Conservation (phyloP, 2,329 filamentous ascomycete genomes). For the Colletotrichum somersetense region DNA sequence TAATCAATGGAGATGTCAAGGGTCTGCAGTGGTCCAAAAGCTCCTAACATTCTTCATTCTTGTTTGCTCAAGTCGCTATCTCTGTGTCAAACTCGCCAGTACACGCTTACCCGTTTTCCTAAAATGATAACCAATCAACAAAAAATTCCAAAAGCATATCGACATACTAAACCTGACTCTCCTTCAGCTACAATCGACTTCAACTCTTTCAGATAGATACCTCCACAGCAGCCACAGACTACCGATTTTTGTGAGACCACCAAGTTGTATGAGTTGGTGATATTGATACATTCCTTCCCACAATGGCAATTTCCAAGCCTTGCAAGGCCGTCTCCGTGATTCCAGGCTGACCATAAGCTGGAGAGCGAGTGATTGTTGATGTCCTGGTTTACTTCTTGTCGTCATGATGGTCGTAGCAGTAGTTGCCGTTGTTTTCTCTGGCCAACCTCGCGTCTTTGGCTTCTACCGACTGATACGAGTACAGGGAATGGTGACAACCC, state of each 20-base stretch:
- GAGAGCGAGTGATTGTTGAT: neutral
- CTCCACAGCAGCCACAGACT: neutral
- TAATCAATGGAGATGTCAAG: neutral
- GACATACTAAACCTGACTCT: neutral
- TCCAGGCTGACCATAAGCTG: neutral
- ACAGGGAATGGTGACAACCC: neutral
- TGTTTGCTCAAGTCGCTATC: neutral
- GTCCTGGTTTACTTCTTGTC: neutral
- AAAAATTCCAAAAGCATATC: neutral
- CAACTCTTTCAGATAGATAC: neutral
- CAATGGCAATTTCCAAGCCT: neutral
- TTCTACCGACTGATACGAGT: constrained; percentile 3
- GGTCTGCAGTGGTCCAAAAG: neutral
- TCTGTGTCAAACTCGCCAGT: neutral
- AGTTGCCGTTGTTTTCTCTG: neutral
- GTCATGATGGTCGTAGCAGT: neutral
- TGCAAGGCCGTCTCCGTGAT: neutral
- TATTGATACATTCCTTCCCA: neutral
- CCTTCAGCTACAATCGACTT: neutral
- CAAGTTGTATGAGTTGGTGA: neutral
- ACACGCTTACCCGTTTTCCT: neutral
- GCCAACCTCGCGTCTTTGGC: neutral
- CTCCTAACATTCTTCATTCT: neutral
- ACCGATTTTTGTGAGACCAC: neutral
- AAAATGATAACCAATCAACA: neutral